Evolutionary conservation across 352 stramenopile species (phyloP), one percentile per base, ranked within the genome.

Genomic region (Elongisporangium senticosum): DNA sequence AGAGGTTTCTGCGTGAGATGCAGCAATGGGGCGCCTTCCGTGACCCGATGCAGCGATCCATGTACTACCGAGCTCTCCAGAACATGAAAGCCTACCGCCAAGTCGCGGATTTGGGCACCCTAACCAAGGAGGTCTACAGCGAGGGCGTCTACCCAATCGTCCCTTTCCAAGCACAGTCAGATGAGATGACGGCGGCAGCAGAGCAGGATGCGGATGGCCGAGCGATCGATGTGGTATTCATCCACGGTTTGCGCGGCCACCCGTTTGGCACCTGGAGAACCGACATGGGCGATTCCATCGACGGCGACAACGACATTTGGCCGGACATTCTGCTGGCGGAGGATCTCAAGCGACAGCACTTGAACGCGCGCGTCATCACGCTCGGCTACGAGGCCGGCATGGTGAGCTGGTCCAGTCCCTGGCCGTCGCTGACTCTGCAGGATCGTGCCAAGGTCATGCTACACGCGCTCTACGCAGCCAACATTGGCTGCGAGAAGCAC

Each of bases 351-450:
- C 56, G 55, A 10, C 63, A 69, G 8, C 59, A 64, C 1, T 63
- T 91, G 7, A 59, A 71, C 51, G 77, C 83, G 7, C 72, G 86
- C 7, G 55, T 95, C 10, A 58, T 95, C 15, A 92, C 86, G 24
- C 61, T 95, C 14, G 86, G 83, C 4, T 95, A 95, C 24, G 86
- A 93, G 52, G 83, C 86, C 49, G 79, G 75, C 2, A 87, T 95
- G 79, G 77, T 93, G 47, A 93, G 79, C 39, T 95, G 83, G 83
- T 92, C 83, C 10, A 91, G 79, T 58, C 86, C 83, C 11, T 95
- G 86, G 86, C 86, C 83, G n/a, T 89, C 86, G 13, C 51, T 95
- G 54, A 89, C 86, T 37, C 62, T 95, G 19, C 65, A 89, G 51
- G 83, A 95, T 55, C 77, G 86, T 23, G 78, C 72, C 0, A 69